Percentiles rank a stretch among this genome's conserved stretches.
These are phyloP conservation scores for Calonectria naviculata DNA, from an alignment of 2,329 filamentous ascomycete species.

Conservation along the genomic window DNA sequence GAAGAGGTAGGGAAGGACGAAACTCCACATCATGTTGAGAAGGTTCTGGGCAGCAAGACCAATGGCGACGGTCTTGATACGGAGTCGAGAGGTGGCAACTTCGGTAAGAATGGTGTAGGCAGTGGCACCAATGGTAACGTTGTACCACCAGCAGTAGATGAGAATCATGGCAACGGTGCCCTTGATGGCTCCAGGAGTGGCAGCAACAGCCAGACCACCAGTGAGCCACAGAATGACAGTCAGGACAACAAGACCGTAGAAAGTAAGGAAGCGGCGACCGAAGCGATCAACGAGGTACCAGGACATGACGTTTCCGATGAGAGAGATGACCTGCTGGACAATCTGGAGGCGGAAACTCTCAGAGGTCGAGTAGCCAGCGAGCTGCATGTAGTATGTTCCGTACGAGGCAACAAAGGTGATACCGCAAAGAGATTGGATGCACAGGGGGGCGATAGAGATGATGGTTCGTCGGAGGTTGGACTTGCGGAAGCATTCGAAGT, in stretches of 20 bases:
- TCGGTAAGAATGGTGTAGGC: conserved; percentile 52
- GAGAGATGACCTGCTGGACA: conserved; percentile 50
- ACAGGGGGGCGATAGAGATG: conserved; percentile 49
- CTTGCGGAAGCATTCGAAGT: conserved; percentile 53
- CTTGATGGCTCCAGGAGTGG: conserved; percentile 30
- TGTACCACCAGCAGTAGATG: conserved; percentile 52
- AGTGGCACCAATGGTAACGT: conserved; percentile 53
- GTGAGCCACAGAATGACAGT: conserved; percentile 50
- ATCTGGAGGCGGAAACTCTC: conserved; percentile 53
- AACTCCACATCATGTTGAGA: conserved; percentile 28
- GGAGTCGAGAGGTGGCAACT: conserved; percentile 49
- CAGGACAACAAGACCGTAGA: conserved; percentile 46
- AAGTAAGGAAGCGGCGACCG: conserved; percentile 49
- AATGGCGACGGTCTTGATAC: conserved; percentile 51
- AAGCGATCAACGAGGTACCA: conserved; percentile 51
- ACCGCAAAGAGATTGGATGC: conserved; percentile 48
- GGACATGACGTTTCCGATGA: conserved; percentile 53
- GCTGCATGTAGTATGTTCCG: conserved; percentile 55
- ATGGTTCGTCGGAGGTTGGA: conserved; percentile 53
- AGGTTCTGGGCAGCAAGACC: conserved; percentile 21
- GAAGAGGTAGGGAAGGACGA: conserved; percentile 28
- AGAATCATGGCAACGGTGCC: conserved; percentile 49
- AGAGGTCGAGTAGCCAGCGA: conserved; percentile 51
- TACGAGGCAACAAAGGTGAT: conserved; percentile 50
- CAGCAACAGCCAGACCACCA: conserved; percentile 47